Evolutionary conservation across 225 moss, liverwort and hornwort species (phyloP), one percentile per base, ranked within the genome.

Genomic region (Physcomitrellopsis africana): DNA sequence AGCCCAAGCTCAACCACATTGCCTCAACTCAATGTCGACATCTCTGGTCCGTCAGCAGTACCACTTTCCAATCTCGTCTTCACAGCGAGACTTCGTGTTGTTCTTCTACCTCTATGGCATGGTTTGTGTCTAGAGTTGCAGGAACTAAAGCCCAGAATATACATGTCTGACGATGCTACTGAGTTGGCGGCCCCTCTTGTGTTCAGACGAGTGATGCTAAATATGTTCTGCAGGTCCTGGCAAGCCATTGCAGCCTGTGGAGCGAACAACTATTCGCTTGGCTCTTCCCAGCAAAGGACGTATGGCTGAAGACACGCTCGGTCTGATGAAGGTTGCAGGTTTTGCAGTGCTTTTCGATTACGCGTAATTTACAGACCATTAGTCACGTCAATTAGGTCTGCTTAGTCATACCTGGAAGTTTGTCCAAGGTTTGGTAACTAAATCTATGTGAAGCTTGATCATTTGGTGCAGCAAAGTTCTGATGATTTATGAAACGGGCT

Each of bases 261-360:
- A 77, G 17, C 74, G 91, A 11, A 53, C 51, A 41, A 77, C 79
- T 20, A 71, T 86, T 41, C 89, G 91, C 14, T 45, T 92, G 56
- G 91, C 86, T 55, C 79, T 89, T 68, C 91, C 91, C n/a, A 89
- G 91, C 56, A 92, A 89, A 75, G 91, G 91, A 29, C 86, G 89
- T 37, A 89, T 89, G 89, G 84, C 89, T 1, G 89, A 92, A 49
- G 89, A 88, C 53, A 87, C 89, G 18, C 81, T 92, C 6, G 81
- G 41, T 64, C 73, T 92, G 27, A 83, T 92, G 27, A 86, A 87
- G 81, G 86, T 79, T 57, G 57, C 22, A 57, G 24, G 22, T 23
- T 57, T 57, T 11, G 7, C 11, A 12, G 3, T 57, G 24, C 57
- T 23, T 23, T 2, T 10, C 57, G 8, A 8, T 19, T 8, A 54